phyloP scores from a whole-genome alignment of 106 monocot species.

The Chionographis japonica region DNA sequence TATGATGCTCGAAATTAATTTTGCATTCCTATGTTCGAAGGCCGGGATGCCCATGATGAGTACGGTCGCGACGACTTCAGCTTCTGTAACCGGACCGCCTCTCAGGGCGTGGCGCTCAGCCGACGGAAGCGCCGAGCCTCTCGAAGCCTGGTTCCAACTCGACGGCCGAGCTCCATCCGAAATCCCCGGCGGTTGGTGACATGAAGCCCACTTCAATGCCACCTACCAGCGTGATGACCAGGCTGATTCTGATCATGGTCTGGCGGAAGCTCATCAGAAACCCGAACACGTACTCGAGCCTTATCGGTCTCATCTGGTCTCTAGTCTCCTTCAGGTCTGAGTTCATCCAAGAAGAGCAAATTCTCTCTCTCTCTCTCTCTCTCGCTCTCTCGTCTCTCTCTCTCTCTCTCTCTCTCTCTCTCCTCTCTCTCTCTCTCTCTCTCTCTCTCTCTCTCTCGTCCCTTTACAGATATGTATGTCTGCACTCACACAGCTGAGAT shows the following conservation, averaged over 20 bases:
- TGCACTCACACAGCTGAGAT: background rate
- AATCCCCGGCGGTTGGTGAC: background rate
- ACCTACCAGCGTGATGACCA: slow-evolving; percentile 26
- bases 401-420: no score
- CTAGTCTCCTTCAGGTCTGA: slow-evolving; percentile 27
- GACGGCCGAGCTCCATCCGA: slow-evolving; percentile 28
- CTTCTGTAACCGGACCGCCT: background rate
- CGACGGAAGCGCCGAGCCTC: slow-evolving; percentile 16
- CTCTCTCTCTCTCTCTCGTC: no score
- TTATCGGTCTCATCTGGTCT: slow-evolving; percentile 31
- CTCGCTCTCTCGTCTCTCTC: no score
- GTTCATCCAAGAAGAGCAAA: no score
- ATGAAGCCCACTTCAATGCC: slow-evolving; percentile 22
- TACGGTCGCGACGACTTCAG: slow-evolving; percentile 21
- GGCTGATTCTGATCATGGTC: slow-evolving; percentile 36
- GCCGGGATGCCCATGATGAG: slow-evolving; percentile 20
- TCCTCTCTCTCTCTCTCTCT: no score
- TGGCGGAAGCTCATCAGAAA: slow-evolving; percentile 32
- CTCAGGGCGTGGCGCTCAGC: slow-evolving; percentile 1
- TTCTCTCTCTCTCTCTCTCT: no score
- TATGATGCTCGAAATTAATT: no score
- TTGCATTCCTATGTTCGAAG: no score
- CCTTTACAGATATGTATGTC: background rate
- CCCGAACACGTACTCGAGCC: slow-evolving; percentile 27
- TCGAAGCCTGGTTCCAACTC: slow-evolving; percentile 31